Base-by-base conservation (phyloP, 2,329 filamentous ascomycete species). In the Cyclaneusma minus region DNA sequence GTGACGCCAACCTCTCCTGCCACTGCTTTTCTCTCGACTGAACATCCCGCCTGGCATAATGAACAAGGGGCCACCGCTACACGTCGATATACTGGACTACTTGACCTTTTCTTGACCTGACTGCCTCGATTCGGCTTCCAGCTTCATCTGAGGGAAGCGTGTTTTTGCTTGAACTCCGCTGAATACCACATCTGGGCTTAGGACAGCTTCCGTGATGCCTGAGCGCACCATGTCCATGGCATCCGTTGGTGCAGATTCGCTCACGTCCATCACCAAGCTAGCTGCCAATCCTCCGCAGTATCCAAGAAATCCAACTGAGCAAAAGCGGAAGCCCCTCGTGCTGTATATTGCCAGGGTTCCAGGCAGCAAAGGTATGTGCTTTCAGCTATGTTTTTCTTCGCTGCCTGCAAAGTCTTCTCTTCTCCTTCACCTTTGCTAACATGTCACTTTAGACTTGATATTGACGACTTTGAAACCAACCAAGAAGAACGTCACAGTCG, bases 271-370 rank as follows among this genome's bases (percentile, higher is more conserved):
- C 36, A 89, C 82, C 37, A 58, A 67, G 21, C 67, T 94, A 35
- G 87, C 89, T 35, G 68, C 78, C 27, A 83, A 92, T 43, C 89
- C 87, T 21, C 87, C 89, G 24, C 67, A 74, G 41, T 89, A 92
- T 49, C 82, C 83, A 25, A 67, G 77, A 42, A 81, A 81, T 44
- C 78, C 81, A 4, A 68, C 72, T 3, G 72, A 77, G 38, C 56
- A 65, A 40, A 67, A 60, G 35, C 67, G 75, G 35, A 70, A 82
- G 25, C 72, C 82, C 4, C 52, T 95, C 26, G 72, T 75, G 3
- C 65, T 98, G 21, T 98, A 98, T 53, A 91, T 98, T 38, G 83
- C 87, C 18, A 64, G 87, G 38, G 87, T 98, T 1, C 89, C 89
- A 1, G 87, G 87, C 13, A 92, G 80, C 35, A 71, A 74, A 73